These are phyloP conservation scores for Pestalotiopsis sp. DNA, from an alignment of 2,329 filamentous ascomycete genomes.

Conservation along the genomic window DNA sequence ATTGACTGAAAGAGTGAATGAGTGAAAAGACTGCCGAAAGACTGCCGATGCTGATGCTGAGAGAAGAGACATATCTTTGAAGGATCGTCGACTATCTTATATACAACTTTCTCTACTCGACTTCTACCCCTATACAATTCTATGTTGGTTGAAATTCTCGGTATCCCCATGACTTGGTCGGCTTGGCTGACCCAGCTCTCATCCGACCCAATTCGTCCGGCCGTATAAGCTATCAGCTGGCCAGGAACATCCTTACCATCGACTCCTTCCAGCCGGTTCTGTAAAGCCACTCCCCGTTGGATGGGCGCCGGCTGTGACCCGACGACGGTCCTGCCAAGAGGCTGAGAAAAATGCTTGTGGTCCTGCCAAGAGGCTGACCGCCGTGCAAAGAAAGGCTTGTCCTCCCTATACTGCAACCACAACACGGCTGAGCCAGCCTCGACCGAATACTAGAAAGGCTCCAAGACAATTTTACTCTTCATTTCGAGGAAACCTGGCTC, in stretches of 20 bases:
- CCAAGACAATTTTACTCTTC: not conserved
- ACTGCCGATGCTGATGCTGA: not conserved
- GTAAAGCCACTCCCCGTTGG: not conserved
- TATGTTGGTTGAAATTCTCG: not conserved
- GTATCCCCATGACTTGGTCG: not conserved
- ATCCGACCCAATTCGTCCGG: not conserved
- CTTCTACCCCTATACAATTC: not conserved
- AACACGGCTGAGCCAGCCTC: not conserved
- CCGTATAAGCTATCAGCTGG: not conserved
- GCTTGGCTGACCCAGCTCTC: not conserved
- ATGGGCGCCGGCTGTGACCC: not conserved
- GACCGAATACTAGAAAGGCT: not conserved
- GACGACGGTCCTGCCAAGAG: conserved; percentile 4
- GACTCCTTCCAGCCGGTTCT: not conserved
- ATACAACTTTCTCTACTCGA: not conserved
- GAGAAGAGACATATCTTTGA: not conserved
- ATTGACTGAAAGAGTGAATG: not conserved
- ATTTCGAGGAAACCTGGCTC: not conserved
- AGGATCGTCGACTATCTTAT: not conserved
- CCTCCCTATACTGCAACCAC: not conserved
- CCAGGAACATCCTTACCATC: not conserved
- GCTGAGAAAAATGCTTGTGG: not conserved
- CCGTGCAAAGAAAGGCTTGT: not conserved
- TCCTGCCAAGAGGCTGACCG: conserved; percentile 3
- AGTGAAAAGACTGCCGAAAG: not conserved